phyloP scores from a whole-genome alignment of 2,329 filamentous ascomycete species.

The Periconia sp. region DNA sequence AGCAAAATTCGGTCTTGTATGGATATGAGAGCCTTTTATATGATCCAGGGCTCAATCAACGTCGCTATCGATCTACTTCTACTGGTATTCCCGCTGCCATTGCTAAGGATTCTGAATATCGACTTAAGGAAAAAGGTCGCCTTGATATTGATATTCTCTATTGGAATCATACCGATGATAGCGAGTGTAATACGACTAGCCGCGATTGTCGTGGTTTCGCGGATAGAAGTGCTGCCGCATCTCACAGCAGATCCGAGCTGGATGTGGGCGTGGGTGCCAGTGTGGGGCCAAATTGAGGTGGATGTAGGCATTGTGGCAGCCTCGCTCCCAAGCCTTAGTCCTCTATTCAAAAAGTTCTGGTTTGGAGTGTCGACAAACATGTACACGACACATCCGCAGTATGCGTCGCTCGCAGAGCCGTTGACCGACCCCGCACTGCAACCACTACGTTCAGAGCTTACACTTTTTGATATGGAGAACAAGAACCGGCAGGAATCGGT shows the following conservation, averaged over 20 bases:
- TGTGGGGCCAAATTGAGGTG: constrained; percentile 37
- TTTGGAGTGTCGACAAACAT: constrained; percentile 7
- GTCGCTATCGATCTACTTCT: constrained; percentile 25
- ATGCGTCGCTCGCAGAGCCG: not conserved
- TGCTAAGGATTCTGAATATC: constrained; percentile 25
- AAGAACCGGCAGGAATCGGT: not conserved
- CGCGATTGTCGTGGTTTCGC: constrained; percentile 23
- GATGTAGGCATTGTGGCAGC: constrained; percentile 31
- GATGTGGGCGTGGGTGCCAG: constrained; percentile 28
- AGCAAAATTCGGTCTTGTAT: constrained; percentile 19
- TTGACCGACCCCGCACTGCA: not conserved
- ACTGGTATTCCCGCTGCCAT: constrained; percentile 25
- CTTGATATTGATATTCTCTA: constrained; percentile 27
- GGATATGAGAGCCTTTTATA: constrained; percentile 20
- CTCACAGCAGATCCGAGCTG: constrained; percentile 26
- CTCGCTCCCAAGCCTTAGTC: constrained; percentile 28
- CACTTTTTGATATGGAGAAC: not conserved
- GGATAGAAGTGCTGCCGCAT: constrained; percentile 12
- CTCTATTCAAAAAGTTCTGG: constrained; percentile 25
- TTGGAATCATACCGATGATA: constrained; percentile 28
- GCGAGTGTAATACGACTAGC: constrained; percentile 30
- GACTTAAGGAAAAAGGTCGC: constrained; percentile 22
- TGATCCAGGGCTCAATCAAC: constrained; percentile 24
- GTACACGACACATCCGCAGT: not conserved
- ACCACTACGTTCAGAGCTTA: not conserved